Conservation (phyloP, 2,329 filamentous ascomycete genomes). For the Claviceps fusiformis region DNA sequence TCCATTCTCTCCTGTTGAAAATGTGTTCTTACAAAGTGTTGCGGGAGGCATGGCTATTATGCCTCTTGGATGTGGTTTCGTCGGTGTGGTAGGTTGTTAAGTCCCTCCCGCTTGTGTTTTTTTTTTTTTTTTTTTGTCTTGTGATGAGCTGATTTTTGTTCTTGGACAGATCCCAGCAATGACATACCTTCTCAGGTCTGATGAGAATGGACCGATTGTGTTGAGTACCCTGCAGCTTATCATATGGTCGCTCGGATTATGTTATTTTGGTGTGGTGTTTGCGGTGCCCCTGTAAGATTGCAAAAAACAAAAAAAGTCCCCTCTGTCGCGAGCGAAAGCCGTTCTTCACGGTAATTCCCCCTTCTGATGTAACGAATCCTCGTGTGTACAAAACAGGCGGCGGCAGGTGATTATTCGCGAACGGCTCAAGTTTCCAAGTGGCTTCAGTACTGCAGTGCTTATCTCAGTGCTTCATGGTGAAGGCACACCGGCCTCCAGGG, state of each 20-base stretch:
- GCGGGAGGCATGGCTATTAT: slow-evolving; percentile 93
- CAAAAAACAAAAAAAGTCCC: not conserved
- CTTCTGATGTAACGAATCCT: not conserved
- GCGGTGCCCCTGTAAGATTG: slow-evolving; percentile 64
- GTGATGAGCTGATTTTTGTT: slow-evolving; percentile 5
- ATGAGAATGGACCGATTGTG: slow-evolving; percentile 65
- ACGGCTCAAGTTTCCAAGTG: slow-evolving; percentile 85
- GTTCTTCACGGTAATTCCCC: not conserved
- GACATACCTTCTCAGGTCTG: slow-evolving; percentile 65
- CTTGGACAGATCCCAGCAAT: slow-evolving; percentile 59
- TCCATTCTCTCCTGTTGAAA: slow-evolving; percentile 89
- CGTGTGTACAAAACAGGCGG: slow-evolving; percentile 31
- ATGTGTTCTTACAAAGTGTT: slow-evolving; percentile 91
- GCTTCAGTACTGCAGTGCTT: slow-evolving; percentile 87
- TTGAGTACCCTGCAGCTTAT: slow-evolving; percentile 66
- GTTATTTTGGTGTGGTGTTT: slow-evolving; percentile 94
- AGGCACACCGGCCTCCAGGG: slow-evolving; percentile 19
- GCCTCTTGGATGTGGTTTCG: slow-evolving; percentile 90
- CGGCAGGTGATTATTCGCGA: slow-evolving; percentile 88
- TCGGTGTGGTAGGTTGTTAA: slow-evolving; percentile 54
- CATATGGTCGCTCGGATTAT: slow-evolving; percentile 83
- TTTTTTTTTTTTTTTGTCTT: not conserved
- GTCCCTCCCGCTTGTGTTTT: not conserved
- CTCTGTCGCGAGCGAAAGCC: not conserved
- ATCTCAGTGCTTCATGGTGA: slow-evolving; percentile 77